Conservation (phyloP, 805 yeast genomes). For the Lipomyces mesembrius region DNA sequence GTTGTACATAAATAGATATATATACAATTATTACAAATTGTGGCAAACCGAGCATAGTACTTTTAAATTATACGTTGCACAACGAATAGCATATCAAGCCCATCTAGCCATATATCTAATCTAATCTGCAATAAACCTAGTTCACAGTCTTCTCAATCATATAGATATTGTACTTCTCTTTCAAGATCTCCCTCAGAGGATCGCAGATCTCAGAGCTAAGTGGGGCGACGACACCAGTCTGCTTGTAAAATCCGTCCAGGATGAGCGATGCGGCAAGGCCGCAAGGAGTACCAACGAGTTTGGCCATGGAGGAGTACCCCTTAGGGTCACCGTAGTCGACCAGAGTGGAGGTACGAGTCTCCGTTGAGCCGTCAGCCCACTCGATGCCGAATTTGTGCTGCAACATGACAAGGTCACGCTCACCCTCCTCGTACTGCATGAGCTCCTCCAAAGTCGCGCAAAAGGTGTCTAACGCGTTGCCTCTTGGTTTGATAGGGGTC, state of each 20-base stretch:
- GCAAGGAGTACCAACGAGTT: slow-evolving; percentile 97
- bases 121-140: slow-evolving; percentile 15
- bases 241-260: slow-evolving; percentile 71
- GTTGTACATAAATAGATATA: background rate
- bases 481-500: slow-evolving; percentile 78
- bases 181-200: slow-evolving; percentile 88
- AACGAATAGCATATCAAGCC: background rate
- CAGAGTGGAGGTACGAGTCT: slow-evolving; percentile 92
- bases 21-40: background rate
- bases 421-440: slow-evolving; percentile 95
- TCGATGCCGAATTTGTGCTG: slow-evolving; percentile 98
- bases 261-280: slow-evolving; percentile 92
- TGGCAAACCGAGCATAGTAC: background rate
- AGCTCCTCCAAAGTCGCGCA: slow-evolving; percentile 94
- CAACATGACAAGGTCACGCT: slow-evolving; percentile 91
- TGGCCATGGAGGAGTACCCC: slow-evolving; percentile 98
- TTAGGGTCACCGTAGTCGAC: slow-evolving; percentile 90
- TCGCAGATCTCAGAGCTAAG: slow-evolving; percentile 86
- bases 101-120: background rate
- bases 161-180: slow-evolving; percentile 86
- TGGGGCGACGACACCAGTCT: slow-evolving; percentile 91
- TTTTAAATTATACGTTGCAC: background rate
- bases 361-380: slow-evolving; percentile 91
- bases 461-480: slow-evolving; percentile 91
- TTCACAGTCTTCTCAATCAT: slow-evolving; percentile 81